phyloP scores from a whole-genome alignment of 306 rosid genomes.

The Glycine soja region DNA sequence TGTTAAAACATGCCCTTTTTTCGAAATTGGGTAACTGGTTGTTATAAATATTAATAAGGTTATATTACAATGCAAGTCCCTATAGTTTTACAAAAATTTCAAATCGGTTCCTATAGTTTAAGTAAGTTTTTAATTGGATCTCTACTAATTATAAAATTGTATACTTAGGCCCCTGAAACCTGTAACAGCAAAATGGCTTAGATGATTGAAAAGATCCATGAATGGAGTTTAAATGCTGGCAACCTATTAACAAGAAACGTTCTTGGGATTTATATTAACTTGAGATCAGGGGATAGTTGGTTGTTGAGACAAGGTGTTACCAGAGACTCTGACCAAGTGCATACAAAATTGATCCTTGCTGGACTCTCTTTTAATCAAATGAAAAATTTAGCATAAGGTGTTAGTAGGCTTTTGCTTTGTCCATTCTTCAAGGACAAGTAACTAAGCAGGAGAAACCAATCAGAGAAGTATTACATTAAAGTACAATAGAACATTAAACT shows the following conservation, averaged over 20 bases:
- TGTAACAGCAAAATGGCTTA: background rate
- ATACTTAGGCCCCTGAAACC: background rate
- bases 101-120: background rate
- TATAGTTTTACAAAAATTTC: background rate
- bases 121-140: background rate
- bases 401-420: background rate
- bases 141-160: background rate
- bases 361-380: background rate
- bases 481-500: no score
- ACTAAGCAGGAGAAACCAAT: slow-evolving; percentile 7
- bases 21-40: background rate
- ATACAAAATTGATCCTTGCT: background rate
- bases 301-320: slow-evolving; percentile 2
- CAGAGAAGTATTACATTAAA: background rate
- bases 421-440: background rate
- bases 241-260: background rate
- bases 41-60: background rate
- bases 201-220: slow-evolving; percentile 8
- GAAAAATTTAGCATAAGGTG: slow-evolving; percentile 16
- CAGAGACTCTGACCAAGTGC: background rate
- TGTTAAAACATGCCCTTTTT: background rate
- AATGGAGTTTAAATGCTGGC: background rate
- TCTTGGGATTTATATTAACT: background rate
- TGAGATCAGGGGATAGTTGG: background rate
- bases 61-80: background rate